A percentile compares a stretch with the other conserved stretches of the same genome.
Evolutionary conservation across 2,329 filamentous ascomycete species (phyloP).

Genomic region (Fusarium fujikuroi): DNA sequence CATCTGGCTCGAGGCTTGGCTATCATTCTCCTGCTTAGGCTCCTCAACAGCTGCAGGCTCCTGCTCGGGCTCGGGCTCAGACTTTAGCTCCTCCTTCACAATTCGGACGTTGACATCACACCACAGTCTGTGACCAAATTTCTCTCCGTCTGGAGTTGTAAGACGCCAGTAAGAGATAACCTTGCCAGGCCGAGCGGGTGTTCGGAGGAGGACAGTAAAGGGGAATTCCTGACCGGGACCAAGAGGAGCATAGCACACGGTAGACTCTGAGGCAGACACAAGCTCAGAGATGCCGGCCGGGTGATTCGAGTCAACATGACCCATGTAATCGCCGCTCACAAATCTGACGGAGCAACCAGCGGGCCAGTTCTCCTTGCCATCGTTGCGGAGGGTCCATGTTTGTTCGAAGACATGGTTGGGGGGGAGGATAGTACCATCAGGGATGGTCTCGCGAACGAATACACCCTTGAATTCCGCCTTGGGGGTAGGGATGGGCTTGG

Average conservation of each 20-base stretch:
- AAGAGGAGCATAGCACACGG: conserved; percentile 75
- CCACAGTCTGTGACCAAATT: conserved; percentile 95
- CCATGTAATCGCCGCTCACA: conserved; percentile 96
- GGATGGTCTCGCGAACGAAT: conserved; percentile 81
- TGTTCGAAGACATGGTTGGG: conserved; percentile 84
- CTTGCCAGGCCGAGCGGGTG: conserved; percentile 79
- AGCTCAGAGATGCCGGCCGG: conserved; percentile 83
- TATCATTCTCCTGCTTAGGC: conserved; percentile 49
- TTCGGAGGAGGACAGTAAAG: conserved; percentile 88
- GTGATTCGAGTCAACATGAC: conserved; percentile 82
- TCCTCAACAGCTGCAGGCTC: conserved; percentile 34
- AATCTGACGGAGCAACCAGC: conserved; percentile 90
- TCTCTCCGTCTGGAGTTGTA: conserved; percentile 79
- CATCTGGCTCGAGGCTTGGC: conserved; percentile 69
- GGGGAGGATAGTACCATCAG: conserved; percentile 78
- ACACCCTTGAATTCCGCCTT: conserved; percentile 59
- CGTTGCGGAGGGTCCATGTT: conserved; percentile 91
- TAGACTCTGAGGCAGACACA: conserved; percentile 83
- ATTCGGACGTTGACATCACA: conserved; percentile 82
- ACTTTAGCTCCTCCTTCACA: conserved; percentile 48
- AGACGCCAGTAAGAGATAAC: conserved; percentile 97
- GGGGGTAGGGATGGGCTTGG: conserved; percentile 35
- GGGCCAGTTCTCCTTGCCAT: conserved; percentile 83
- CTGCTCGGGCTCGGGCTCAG: conserved; percentile 22
- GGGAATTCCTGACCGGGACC: conserved; percentile 78